Conservation (phyloP, 1,284 basidiomycete genomes). For the Puccinia triticina region DNA sequence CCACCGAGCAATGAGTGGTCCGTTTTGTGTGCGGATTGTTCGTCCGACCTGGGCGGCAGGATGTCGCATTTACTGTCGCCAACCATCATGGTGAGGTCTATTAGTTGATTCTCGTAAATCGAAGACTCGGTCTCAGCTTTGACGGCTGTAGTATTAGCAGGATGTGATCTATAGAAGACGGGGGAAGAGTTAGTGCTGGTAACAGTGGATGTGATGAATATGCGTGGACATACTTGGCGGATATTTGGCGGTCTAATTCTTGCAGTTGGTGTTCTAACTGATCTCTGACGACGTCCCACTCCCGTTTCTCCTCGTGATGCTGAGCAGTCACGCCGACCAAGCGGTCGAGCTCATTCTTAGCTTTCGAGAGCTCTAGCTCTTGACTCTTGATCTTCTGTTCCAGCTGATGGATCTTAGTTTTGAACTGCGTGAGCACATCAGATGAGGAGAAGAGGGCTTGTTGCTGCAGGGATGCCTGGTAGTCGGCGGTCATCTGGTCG, state of each 20-base stretch:
- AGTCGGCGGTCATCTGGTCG: constrained; percentile 21
- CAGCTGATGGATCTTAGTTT: background rate
- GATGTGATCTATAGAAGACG: no score
- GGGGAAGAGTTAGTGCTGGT: background rate
- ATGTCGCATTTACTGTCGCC: constrained; percentile 15
- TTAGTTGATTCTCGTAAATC: constrained; percentile 10
- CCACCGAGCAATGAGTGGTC: background rate
- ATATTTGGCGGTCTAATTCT: constrained; percentile 9
- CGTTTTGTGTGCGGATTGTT: background rate
- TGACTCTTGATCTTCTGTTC: constrained; percentile 1
- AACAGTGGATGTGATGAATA: no score
- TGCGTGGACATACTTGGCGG: background rate
- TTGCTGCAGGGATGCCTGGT: constrained; percentile 27
- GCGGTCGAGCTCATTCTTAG: background rate
- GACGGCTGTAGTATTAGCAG: no score
- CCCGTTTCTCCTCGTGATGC: constrained; percentile 15
- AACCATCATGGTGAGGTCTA: constrained; percentile 13
- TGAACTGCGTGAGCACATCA: background rate
- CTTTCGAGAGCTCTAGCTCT: background rate
- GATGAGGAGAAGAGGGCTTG: background rate
- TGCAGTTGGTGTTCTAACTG: constrained; percentile 9
- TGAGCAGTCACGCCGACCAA: background rate
- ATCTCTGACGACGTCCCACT: background rate
- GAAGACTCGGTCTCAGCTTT: constrained; percentile 4
- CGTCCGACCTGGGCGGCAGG: background rate